A percentile compares a stretch with the other conserved stretches of the same genome.
Conservation (phyloP, 257 asterid genomes). For the Agastache rugosa region DNA sequence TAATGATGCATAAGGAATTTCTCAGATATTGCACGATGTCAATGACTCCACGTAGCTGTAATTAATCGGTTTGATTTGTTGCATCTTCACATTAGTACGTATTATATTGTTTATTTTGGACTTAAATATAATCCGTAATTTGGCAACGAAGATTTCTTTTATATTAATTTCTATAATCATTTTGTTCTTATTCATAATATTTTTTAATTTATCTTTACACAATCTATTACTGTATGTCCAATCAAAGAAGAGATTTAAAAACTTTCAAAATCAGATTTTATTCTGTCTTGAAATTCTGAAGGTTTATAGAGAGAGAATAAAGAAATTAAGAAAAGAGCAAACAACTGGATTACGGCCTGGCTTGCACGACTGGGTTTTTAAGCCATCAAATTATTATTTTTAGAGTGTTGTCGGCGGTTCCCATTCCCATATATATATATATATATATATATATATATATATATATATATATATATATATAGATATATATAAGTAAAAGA, state of each 20-base stretch:
- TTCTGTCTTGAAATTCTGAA: slow-evolving; percentile 43
- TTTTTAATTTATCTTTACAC: slow-evolving; percentile 25
- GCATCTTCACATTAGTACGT: neutral
- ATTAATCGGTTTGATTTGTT: neutral
- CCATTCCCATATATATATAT: no score
- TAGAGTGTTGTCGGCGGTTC: slow-evolving; percentile 14
- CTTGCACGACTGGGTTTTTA: slow-evolving; percentile 50
- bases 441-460: no score
- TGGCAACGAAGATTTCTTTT: neutral
- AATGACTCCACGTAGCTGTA: neutral
- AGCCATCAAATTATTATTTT: neutral
- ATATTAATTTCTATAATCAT: neutral
- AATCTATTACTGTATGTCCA: slow-evolving; percentile 33
- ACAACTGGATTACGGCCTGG: slow-evolving; percentile 40
- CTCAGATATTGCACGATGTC: neutral
- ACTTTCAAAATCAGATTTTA: slow-evolving; percentile 48
- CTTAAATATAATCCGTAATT: neutral
- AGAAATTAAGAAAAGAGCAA: neutral
- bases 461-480: no score
- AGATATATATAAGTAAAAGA: no score
- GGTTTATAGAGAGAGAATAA: neutral
- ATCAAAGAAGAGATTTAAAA: slow-evolving; percentile 33
- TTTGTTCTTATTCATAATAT: neutral
- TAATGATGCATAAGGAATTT: neutral
- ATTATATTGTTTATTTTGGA: neutral